A percentile compares a stretch with the other conserved stretches of the same genome.
Evolutionary conservation across 2,329 filamentous ascomycete genomes (phyloP).

Genomic region (Periglandula ipomoeae): DNA sequence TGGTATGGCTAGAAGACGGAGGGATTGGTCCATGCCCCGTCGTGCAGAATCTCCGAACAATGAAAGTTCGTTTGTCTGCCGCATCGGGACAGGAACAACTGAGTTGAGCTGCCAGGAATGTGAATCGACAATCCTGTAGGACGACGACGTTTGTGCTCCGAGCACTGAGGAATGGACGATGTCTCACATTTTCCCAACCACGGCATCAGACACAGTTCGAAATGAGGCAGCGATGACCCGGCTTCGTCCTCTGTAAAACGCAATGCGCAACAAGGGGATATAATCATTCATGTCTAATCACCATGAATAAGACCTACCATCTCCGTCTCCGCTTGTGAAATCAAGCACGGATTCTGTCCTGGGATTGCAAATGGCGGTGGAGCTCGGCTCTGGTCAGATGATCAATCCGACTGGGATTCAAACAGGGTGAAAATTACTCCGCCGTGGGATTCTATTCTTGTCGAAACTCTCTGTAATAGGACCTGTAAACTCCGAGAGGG

Average conservation of each 20-base stretch:
- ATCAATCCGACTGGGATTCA: background rate
- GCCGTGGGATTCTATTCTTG: background rate
- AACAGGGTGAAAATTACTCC: background rate
- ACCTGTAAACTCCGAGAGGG: too few species aligned
- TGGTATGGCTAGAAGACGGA: too few species aligned
- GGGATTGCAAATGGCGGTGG: conserved; percentile 1
- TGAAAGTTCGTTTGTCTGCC: too few species aligned
- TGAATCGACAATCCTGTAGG: background rate
- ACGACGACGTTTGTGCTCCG: background rate
- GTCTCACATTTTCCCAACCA: too few species aligned
- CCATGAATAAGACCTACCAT: background rate
- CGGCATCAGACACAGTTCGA: background rate
- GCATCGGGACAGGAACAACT: background rate
- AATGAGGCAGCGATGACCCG: background rate
- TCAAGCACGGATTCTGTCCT: background rate
- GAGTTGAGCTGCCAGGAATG: background rate
- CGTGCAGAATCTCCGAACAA: too few species aligned
- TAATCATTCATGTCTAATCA: background rate
- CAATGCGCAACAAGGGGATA: background rate
- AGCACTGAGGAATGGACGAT: too few species aligned
- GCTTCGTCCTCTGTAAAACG: background rate
- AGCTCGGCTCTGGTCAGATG: conserved; percentile 2
- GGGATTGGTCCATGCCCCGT: too few species aligned
- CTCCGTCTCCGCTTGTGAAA: background rate
- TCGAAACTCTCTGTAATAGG: too few species aligned